Conservation (phyloP, 768 basidiomycete genomes). For the Termitomyces sp. region DNA sequence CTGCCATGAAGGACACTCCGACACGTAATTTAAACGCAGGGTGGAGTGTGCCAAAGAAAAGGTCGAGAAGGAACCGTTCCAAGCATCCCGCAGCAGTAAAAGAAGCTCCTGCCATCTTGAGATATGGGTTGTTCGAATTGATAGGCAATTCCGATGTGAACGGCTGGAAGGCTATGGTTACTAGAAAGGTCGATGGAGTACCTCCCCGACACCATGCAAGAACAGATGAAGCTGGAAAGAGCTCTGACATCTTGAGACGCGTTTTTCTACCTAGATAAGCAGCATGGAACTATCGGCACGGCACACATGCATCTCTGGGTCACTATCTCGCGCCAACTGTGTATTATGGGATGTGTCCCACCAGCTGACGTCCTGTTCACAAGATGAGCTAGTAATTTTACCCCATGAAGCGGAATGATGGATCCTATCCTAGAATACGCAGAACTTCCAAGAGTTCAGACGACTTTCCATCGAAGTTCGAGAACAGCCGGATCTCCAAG, state of each 20-base stretch:
- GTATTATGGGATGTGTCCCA: not conserved
- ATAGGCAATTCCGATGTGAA: not conserved
- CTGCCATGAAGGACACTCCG: not conserved
- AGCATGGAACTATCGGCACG: not conserved
- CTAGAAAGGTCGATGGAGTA: not conserved
- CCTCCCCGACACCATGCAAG: not conserved
- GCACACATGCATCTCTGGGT: not conserved
- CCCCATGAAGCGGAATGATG: not conserved
- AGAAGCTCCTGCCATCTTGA: not conserved
- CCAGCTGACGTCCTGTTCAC: not conserved
- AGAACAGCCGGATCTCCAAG: not conserved
- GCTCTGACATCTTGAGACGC: not conserved
- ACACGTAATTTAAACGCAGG: not conserved
- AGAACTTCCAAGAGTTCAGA: not conserved
- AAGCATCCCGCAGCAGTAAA: not conserved
- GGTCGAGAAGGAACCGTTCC: not conserved
- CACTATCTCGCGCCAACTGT: not conserved
- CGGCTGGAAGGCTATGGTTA: not conserved
- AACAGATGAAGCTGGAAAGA: not conserved
- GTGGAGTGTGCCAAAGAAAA: not conserved
- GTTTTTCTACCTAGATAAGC: not conserved
- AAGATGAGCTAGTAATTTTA: not conserved
- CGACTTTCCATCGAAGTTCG: not conserved
- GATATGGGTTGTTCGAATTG: not conserved
- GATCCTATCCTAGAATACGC: not conserved